Base-by-base conservation (phyloP, 2,329 filamentous ascomycete genomes). In the Albifimbria verrucaria region DNA sequence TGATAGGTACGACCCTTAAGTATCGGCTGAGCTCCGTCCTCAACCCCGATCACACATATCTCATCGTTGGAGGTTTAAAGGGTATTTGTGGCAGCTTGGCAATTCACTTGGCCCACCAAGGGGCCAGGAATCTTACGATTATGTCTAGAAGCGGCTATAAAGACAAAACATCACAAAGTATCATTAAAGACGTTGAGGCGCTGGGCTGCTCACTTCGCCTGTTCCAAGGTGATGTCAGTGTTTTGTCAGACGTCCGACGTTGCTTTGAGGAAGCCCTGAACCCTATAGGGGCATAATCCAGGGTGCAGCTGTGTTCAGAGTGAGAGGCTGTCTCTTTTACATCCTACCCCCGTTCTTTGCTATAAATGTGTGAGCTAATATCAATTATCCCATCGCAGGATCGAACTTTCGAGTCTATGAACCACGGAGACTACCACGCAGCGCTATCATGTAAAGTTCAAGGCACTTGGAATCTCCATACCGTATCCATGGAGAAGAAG, bases 401-500 rank as follows among this genome's bases (percentile, higher is more conserved):
- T 21, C 48, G 46, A 24, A 49, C 53, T 36, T 56, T 54, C 20
- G 52, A 51, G 36, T 50, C 49, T 6, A 58, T 56, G 56, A 58
- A 50, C 3, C 25, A 50, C 39, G 36, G 52, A 7, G 54, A 56
- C 17, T 56, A 54, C 26, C 49, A 54, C 21, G 49, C 47, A 12
- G 52, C 54, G 4, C 39, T 56, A n/a, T 45, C 44, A 10, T 51
- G 49, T 52, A 56, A 56, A 22, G 49, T 56, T 17, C 52, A 63
- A 17, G 65, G 71, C 2, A 68, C 68, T 5, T 69, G 64, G 64
- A 75, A 75, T 50, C 63, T 76, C 1, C 70, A 77, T 54, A 50
- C 65, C 1, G 56, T 62, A 2, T 51, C 49, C 2, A 59, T 70
- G 17, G 51, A 55, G 20, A 48, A 55, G 12, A 41, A 51, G 23